Evolutionary conservation across 1,139 yeast species (phyloP).

Genomic region (Lizanozyma gosingica): DNA sequence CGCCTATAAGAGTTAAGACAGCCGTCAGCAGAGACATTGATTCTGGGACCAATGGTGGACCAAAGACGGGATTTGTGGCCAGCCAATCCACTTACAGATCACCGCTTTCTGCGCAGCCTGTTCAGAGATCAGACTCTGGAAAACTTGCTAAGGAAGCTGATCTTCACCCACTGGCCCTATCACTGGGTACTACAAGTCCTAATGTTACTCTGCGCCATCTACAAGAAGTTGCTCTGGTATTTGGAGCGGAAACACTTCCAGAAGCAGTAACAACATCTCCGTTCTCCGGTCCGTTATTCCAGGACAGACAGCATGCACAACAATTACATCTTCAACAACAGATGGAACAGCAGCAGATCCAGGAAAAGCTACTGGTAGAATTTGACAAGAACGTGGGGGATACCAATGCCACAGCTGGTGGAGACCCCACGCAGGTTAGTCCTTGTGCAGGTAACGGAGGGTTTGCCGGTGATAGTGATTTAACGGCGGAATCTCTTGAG

Average conservation of each 20-base stretch:
- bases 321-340: neutral
- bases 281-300: neutral
- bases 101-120: neutral
- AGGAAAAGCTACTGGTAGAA: neutral
- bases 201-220: too few relatives aligned
- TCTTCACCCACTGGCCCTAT: neutral
- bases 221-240: neutral
- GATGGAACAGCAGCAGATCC: neutral
- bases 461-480: constrained; percentile 1
- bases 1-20: constrained; percentile 9
- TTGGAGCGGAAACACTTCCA: neutral
- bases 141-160: neutral
- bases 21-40: neutral
- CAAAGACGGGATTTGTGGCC: neutral
- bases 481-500: constrained; percentile 11
- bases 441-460: constrained; percentile 10
- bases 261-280: neutral
- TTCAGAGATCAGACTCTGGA: neutral
- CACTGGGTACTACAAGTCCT: too few relatives aligned
- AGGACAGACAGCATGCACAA: neutral
- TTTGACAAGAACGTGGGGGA: constrained; percentile 1
- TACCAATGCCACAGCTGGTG: constrained; percentile 2
- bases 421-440: constrained; percentile 4
- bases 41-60: neutral
- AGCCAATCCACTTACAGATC: neutral